phyloP scores from a whole-genome alignment of 768 basidiomycete genomes.

The Clavaria fumosa region DNA sequence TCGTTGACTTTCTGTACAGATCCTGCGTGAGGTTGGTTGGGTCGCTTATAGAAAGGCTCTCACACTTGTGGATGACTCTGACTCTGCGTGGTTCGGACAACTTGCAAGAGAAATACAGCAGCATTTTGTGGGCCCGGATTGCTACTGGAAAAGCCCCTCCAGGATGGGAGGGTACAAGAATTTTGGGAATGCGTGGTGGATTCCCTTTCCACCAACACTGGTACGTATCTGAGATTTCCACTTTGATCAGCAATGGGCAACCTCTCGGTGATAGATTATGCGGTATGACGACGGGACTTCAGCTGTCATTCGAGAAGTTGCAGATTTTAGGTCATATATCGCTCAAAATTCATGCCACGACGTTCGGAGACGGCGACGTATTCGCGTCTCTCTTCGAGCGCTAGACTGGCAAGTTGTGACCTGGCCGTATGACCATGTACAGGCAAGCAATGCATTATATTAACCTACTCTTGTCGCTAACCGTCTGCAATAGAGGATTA shows the following conservation, averaged over 20 bases:
- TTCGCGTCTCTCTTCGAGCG: constrained; percentile 48
- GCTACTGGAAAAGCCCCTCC: constrained; percentile 39
- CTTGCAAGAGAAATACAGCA: constrained; percentile 39
- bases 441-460: constrained; percentile 33
- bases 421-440: constrained; percentile 49
- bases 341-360: constrained; percentile 39
- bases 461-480: too few species aligned
- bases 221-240: constrained; percentile 23
- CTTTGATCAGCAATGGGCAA: too few species aligned
- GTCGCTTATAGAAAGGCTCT: constrained; percentile 38
- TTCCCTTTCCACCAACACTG: constrained; percentile 63
- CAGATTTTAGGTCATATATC: constrained; percentile 44
- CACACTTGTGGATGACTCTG: constrained; percentile 29
- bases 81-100: constrained; percentile 28
- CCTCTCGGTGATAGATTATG: constrained; percentile 32
- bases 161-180: constrained; percentile 27
- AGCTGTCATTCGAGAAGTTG: constrained; percentile 28
- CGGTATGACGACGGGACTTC: constrained; percentile 49
- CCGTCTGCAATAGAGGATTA: too few species aligned
- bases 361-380: constrained; percentile 34
- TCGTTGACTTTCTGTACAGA: constrained; percentile 26
- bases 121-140: constrained; percentile 54
- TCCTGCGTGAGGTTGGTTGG: constrained; percentile 55
- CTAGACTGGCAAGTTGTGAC: constrained; percentile 44
- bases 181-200: constrained; percentile 71